These are phyloP conservation scores for Dendrobium officinale DNA, from an alignment of 106 monocot species.

Conservation along the genomic window DNA sequence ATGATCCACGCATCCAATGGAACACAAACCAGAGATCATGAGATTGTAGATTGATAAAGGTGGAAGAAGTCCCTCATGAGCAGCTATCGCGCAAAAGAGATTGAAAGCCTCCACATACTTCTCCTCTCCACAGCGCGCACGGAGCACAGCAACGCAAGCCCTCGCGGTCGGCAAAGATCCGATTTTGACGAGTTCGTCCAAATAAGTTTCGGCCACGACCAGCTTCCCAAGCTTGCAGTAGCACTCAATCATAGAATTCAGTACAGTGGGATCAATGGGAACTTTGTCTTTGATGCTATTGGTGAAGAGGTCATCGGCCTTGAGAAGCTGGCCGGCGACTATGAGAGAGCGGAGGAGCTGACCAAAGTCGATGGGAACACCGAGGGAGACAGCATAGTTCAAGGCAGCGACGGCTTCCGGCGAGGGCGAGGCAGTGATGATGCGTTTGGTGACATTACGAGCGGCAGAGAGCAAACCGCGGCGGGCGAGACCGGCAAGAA, in stretches of 20 bases:
- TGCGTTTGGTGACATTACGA: not conserved
- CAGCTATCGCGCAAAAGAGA: slow-evolving; percentile 6
- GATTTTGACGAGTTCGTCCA: not conserved
- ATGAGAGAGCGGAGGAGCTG: slow-evolving; percentile 10
- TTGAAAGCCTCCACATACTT: slow-evolving; percentile 4
- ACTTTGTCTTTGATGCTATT: not conserved
- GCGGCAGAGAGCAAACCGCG: slow-evolving; percentile 7
- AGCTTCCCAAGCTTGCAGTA: slow-evolving; percentile 9
- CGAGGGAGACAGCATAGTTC: not conserved
- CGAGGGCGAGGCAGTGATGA: not conserved
- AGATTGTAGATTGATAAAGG: slow-evolving; percentile 4
- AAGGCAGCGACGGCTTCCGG: slow-evolving; percentile 1
- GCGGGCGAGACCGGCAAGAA: not conserved
- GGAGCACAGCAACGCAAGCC: slow-evolving; percentile 1
- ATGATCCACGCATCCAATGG: not conserved
- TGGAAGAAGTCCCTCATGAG: slow-evolving; percentile 5
- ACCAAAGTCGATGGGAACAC: not conserved
- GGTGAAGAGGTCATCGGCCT: slow-evolving; percentile 1
- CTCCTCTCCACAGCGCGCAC: not conserved
- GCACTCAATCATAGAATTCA: slow-evolving; percentile 9
- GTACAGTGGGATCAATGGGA: not conserved
- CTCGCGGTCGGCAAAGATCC: not conserved
- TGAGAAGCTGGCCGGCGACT: not conserved
- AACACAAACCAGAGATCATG: slow-evolving; percentile 4
- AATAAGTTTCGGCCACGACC: not conserved